Evolutionary conservation across 192 early-diverging fungal species (phyloP).

Genomic region (Backusella australiensis): DNA sequence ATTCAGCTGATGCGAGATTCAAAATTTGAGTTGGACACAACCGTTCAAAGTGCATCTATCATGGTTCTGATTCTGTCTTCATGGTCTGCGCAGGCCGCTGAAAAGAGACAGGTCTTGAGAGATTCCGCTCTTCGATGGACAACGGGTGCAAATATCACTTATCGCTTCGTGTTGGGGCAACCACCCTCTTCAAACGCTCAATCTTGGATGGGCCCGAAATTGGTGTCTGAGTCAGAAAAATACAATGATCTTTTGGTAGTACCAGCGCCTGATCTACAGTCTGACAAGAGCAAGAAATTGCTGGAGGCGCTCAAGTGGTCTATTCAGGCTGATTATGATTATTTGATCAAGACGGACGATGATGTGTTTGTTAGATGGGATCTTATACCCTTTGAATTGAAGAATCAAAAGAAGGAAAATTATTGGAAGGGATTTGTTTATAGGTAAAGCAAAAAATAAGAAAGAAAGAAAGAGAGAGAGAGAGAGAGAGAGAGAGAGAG

Average conservation of each 20-base stretch:
- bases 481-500: not conserved
- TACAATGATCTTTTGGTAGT: constrained; percentile 54
- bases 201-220: constrained; percentile 38
- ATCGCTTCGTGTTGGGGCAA: constrained; percentile 54
- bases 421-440: constrained; percentile 59
- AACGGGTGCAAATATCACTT: constrained; percentile 38
- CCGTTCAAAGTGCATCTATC: constrained; percentile 15
- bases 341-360: constrained; percentile 56
- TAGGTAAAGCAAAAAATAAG: constrained; percentile 36
- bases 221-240: constrained; percentile 41
- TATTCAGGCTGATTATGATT: constrained; percentile 45
- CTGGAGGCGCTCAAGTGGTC: constrained; percentile 54
- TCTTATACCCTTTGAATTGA: constrained; percentile 39
- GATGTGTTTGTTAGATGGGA: constrained; percentile 62
- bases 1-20: constrained; percentile 27
- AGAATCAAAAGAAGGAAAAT: constrained; percentile 36
- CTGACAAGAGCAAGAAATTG: constrained; percentile 50
- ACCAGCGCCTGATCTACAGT: constrained; percentile 46
- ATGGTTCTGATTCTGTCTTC: constrained; percentile 53
- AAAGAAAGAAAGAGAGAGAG: not conserved
- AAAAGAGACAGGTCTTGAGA: constrained; percentile 43
- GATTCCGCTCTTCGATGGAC: constrained; percentile 41
- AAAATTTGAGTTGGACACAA: constrained; percentile 24
- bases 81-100: constrained; percentile 43
- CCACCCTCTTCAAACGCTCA: constrained; percentile 40